Base-by-base conservation (phyloP, 2,329 filamentous ascomycete genomes). In the Diaporthe ampelina region DNA sequence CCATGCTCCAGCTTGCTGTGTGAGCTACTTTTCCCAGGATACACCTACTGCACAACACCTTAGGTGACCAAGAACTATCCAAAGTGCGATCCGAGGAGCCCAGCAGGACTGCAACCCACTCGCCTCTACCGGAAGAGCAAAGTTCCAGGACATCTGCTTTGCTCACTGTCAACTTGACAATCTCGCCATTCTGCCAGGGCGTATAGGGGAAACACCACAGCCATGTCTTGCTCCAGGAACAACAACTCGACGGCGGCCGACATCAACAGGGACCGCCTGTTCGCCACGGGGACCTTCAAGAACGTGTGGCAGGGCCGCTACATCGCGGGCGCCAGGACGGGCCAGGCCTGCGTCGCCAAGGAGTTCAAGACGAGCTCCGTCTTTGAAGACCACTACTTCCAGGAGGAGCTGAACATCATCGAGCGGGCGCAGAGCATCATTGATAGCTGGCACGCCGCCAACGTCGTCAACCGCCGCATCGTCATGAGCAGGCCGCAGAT, bases 401-500 rank as follows among this genome's bases (percentile, higher is more conserved):
- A 56, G 32, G 71, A 73, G 61, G 71, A 73, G 71, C 61, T 73
- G 4, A 73, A 73, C 50, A 68, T 73, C 26, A 10, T 73, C 35
- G 48, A 57, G 37, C 71, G 71, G 13, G 54, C 71, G 11, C 71
- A 73, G 52, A 40, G 13, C 71, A 73, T 73, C 71, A 58, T 73
- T 37, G 59, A 73, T 61, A 48, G 15, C 50, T 73, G 71, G 71
- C 71, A 73, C 50, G 52, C 52, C 37, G 59, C 71, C 10, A 73
- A 76, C 13, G 74, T 84, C 6, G 73, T 83, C 52, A 72, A 78
- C 69, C 82, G 82, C 50, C 2, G 52, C 10, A 76, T 86, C 77
- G 80, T 81, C 43, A 76, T 86, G 74, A 86, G 85, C 70, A 79
- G 80, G 0, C 81, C 84, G 9, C 26, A 32, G 0, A 79, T 85